phyloP scores from a whole-genome alignment of 1,139 yeast genomes.

The Saccharomyces pastorianus region DNA sequence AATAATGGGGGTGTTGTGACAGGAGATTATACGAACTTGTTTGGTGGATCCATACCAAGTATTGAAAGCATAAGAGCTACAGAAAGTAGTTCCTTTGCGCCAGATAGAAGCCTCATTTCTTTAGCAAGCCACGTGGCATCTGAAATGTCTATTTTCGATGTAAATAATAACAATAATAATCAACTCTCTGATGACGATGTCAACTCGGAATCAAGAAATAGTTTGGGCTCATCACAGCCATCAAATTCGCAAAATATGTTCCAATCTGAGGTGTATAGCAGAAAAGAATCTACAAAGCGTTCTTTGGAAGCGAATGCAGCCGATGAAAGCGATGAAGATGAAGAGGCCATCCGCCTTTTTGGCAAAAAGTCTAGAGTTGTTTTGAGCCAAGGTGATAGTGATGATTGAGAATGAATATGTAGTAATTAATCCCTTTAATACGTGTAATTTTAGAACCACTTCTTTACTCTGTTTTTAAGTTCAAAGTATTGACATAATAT shows the following conservation, averaged over 20 bases:
- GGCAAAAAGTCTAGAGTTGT: conserved; percentile 3
- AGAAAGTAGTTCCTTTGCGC: conserved; percentile 6
- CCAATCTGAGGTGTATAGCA: not conserved
- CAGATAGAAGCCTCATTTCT: conserved; percentile 13
- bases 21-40: conserved; percentile 22
- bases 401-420: not conserved
- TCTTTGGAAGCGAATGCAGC: not conserved
- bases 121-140: conserved; percentile 4
- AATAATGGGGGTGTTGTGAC: conserved; percentile 15
- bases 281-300: not conserved
- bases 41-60: conserved; percentile 25
- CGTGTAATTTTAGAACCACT: not conserved
- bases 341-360: not conserved
- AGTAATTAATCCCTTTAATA: not conserved
- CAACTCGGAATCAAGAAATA: not conserved
- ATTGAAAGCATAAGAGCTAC: conserved; percentile 8
- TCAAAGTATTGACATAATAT: not conserved
- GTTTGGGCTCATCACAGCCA: not conserved
- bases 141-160: conserved; percentile 4
- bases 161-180: conserved; percentile 6
- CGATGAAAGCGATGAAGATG: conserved; percentile 3
- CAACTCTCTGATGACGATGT: not conserved
- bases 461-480: not conserved
- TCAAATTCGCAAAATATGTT: not conserved
- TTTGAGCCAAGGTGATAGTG: conserved; percentile 2